Conservation (phyloP, 73 alveolate species). For the Strombidium stylifer region DNA sequence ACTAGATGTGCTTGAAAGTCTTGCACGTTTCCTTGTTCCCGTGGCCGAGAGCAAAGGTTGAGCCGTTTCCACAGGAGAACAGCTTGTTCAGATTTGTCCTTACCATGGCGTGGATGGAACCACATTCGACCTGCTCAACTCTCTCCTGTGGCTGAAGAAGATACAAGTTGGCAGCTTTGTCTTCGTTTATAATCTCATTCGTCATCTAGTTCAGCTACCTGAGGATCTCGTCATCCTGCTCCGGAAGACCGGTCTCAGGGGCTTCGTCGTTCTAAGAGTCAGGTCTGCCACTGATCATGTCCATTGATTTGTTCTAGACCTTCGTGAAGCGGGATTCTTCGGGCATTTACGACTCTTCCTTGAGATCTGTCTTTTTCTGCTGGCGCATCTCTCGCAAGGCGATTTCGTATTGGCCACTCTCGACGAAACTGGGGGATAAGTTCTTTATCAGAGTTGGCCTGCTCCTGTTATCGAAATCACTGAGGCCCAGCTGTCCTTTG, state of each 20-base stretch:
- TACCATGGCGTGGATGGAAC: constrained; percentile 51
- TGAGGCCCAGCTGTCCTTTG: constrained; percentile 87
- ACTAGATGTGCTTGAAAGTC: constrained; percentile 37
- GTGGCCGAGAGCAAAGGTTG: constrained; percentile 64
- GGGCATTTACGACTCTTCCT: constrained; percentile 11
- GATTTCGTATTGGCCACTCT: constrained; percentile 5
- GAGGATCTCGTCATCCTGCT: constrained; percentile 26
- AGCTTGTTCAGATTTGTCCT: constrained; percentile 40
- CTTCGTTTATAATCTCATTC: not conserved
- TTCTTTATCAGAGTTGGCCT: constrained; percentile 50
- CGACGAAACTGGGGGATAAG: not conserved
- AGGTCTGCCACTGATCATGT: constrained; percentile 12
- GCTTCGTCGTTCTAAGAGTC: not conserved
- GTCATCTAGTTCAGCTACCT: constrained; percentile 7
- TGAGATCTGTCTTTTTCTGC: constrained; percentile 26
- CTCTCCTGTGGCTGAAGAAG: constrained; percentile 32
- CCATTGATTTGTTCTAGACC: constrained; percentile 35
- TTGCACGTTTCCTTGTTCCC: constrained; percentile 45
- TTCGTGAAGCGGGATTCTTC: constrained; percentile 25
- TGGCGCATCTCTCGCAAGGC: constrained; percentile 41
- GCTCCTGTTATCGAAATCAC: constrained; percentile 54
- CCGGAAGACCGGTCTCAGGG: not conserved
- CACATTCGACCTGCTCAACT: constrained; percentile 54
- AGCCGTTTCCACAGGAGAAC: constrained; percentile 62
- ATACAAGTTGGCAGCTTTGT: constrained; percentile 3